Conservation (phyloP, 1,284 basidiomycete genomes). For the Phellinidium pouzarii region DNA sequence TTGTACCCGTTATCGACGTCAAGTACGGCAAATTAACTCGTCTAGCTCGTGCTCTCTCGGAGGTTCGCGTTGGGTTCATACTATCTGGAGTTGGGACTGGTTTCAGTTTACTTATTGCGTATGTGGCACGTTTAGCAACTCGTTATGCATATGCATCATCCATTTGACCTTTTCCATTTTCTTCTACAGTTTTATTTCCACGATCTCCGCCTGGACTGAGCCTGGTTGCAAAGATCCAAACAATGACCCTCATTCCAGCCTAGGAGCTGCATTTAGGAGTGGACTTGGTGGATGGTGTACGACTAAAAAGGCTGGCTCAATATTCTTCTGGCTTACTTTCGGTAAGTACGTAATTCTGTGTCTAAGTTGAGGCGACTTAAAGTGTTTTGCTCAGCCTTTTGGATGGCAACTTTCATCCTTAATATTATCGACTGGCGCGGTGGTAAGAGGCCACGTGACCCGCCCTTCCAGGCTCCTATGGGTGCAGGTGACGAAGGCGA, state of each 20-base stretch:
- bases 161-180: conserved; percentile 11
- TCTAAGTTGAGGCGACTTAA: conserved; percentile 8
- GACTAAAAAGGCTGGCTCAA: conserved; percentile 81
- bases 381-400: conserved; percentile 42
- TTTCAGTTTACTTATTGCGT: conserved; percentile 70
- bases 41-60: conserved; percentile 71
- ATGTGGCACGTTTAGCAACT: conserved; percentile 28
- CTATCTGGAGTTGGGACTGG: conserved; percentile 61
- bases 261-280: conserved; percentile 64
- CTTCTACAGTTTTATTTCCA: conserved; percentile 53
- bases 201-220: conserved; percentile 73
- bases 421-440: conserved; percentile 68
- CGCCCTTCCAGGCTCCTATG: conserved; percentile 55
- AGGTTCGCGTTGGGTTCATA: conserved; percentile 77
- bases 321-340: conserved; percentile 85
- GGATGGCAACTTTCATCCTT: conserved; percentile 56
- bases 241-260: conserved; percentile 63
- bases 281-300: conserved; percentile 76
- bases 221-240: conserved; percentile 77
- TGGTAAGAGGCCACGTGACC: conserved; percentile 62
- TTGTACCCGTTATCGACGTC: conserved; percentile 78
- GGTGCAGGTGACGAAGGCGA: conserved; percentile 37
- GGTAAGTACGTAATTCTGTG: conserved; percentile 32
- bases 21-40: conserved; percentile 75
- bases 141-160: conserved; percentile 6